Conservation (phyloP, 495 filamentous ascomycete species). For the Entonaema liquescens region DNA sequence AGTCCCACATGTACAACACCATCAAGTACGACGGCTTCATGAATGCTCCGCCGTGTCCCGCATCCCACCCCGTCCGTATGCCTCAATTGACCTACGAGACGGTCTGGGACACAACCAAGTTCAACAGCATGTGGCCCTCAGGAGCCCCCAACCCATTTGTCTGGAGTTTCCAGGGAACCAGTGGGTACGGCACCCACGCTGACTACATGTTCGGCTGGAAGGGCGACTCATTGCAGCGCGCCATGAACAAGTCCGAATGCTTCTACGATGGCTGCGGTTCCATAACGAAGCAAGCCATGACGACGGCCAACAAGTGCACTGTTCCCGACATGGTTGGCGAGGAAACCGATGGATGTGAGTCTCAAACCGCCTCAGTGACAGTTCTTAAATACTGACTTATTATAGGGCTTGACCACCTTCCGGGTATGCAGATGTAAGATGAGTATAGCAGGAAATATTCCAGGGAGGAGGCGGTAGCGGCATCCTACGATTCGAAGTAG, state of each 20-base stretch:
- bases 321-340: conserved; percentile 54
- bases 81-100: conserved; percentile 62
- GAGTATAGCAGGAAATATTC: background rate
- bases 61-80: conserved; percentile 54
- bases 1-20: conserved; percentile 62
- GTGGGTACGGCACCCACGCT: conserved; percentile 53
- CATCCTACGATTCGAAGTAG: background rate
- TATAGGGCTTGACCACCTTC: background rate
- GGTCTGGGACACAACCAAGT: conserved; percentile 60
- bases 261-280: conserved; percentile 60
- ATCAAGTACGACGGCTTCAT: conserved; percentile 51
- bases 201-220: conserved; percentile 61
- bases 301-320: conserved; percentile 55
- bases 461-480: background rate
- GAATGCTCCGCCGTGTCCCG: conserved; percentile 56
- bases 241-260: conserved; percentile 57
- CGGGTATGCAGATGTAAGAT: background rate
- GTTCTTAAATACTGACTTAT: background rate
- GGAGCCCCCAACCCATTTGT: conserved; percentile 59
- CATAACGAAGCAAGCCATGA: conserved; percentile 56
- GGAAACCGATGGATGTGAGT: conserved; percentile 60
- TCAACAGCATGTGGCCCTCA: conserved; percentile 57
- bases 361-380: background rate
- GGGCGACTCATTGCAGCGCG: conserved; percentile 55
- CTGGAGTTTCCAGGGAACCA: conserved; percentile 54